Evolutionary conservation across 2,329 filamentous ascomycete genomes (phyloP), one percentile per base, ranked within the genome.

Genomic region (Simplicillium sp.): DNA sequence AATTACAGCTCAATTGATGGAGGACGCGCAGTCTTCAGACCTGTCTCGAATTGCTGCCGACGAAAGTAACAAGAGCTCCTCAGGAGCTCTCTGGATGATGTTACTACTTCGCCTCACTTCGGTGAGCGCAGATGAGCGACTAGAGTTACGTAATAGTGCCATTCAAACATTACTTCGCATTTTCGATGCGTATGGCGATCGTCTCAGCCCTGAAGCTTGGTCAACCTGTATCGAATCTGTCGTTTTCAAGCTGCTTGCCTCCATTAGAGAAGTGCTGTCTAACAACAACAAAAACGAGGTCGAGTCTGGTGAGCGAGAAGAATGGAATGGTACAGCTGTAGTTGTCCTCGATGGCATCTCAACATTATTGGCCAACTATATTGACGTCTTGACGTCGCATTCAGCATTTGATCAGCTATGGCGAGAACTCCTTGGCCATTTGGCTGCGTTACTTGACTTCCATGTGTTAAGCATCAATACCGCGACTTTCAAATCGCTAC

Each of bases 121-220:
- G 1, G 78, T 89, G 7, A 83, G 85, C 2, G 75, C 75, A 1
- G 83, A 89, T 52, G 73, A 79, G 31, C 73, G 84, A 36, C 66
- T 84, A 3, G 87, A 94, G 55, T 69, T 92, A 34, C 75, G 87
- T 34, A 90, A 90, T 51, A 88, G 85, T 66, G 87, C 89, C 1
- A 85, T 96, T 16, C 90, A 96, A 58, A 96, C 90, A 0, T 67
- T 97, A 3, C 73, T 96, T 42, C 78, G 88, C 36, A 95, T 97
- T 15, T 88, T 97, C 47, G 88, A 95, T 57, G 88, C 87, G 2
- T 94, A 94, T 47, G 87, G 87, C 11, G 84, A 89, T 48, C 82
- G 84, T 40, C 69, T 96, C 4, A 81, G 75, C 33, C 72, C 86
- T 0, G 77, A 84, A 53, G 82, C 85, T 1, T 97, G 88, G 89